These are phyloP conservation scores for Scenedesmus sp. DNA, from an alignment of 163 green algal genomes.

Conservation along the genomic window DNA sequence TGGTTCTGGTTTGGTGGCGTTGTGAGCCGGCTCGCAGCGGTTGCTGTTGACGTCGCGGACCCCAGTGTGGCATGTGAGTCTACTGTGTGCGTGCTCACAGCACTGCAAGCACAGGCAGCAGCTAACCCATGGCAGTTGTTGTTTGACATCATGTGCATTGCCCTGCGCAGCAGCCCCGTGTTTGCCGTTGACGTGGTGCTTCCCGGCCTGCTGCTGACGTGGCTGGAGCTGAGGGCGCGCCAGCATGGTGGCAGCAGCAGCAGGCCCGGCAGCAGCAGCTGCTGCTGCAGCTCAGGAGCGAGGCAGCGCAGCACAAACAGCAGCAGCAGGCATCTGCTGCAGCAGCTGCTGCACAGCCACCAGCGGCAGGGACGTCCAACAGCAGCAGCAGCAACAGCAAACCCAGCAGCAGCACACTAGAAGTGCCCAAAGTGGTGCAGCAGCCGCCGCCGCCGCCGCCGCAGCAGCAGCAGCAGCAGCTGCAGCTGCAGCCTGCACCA, in stretches of 20 bases:
- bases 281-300: neutral
- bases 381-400: neutral
- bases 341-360: neutral
- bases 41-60: slow-evolving; percentile 1
- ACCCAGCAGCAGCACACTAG: neutral
- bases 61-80: neutral
- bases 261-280: neutral
- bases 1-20: neutral
- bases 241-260: neutral
- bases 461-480: neutral
- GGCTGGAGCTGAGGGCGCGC: neutral
- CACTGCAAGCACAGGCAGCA: neutral
- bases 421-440: neutral
- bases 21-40: neutral
- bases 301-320: neutral
- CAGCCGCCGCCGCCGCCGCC: too few relatives aligned
- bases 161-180: slow-evolving; percentile 35
- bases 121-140: neutral
- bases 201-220: neutral
- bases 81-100: neutral
- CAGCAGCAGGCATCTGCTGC: neutral
- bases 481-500: neutral
- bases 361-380: too few relatives aligned
- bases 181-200: slow-evolving; percentile 1
- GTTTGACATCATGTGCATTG: slow-evolving; percentile 44